phyloP scores from a whole-genome alignment of 805 yeast genomes.

The Pichia kluyveri region DNA sequence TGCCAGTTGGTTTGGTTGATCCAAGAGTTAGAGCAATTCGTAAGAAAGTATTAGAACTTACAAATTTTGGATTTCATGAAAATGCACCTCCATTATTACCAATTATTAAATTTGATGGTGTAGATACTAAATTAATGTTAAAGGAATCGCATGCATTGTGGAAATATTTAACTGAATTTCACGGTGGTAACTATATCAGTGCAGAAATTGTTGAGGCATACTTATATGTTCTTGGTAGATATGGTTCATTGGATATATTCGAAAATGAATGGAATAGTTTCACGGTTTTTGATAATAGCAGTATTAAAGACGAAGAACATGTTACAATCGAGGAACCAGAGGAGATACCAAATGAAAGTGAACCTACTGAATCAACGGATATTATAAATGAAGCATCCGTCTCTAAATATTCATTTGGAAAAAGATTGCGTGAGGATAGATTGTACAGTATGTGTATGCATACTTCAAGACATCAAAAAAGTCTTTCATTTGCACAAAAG shows the following conservation, averaged over 20 bases:
- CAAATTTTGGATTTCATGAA: conserved; percentile 23
- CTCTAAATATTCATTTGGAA: conserved; percentile 4
- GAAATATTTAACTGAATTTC: conserved; percentile 31
- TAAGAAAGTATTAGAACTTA: conserved; percentile 24
- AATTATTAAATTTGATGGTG: conserved; percentile 24
- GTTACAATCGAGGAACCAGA: conserved; percentile 16
- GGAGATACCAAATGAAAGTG: conserved; percentile 4
- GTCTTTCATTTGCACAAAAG: conserved; percentile 48
- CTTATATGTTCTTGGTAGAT: conserved; percentile 36
- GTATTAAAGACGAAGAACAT: conserved; percentile 19
- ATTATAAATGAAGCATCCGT: neutral
- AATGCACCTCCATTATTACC: conserved; percentile 69
- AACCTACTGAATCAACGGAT: conserved; percentile 8
- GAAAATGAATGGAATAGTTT: conserved; percentile 26
- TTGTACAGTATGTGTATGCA: conserved; percentile 54
- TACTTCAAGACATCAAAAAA: conserved; percentile 53
- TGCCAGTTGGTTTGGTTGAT: conserved; percentile 27
- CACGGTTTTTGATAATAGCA: conserved; percentile 24
- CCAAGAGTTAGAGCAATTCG: conserved; percentile 36
- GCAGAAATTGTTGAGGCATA: conserved; percentile 39
- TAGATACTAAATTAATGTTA: conserved; percentile 33
- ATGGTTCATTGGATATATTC: conserved; percentile 29
- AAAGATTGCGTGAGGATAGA: conserved; percentile 33
- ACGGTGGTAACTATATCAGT: conserved; percentile 25
- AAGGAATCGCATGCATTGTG: conserved; percentile 77